Evolutionary conservation across 2,329 filamentous ascomycete species (phyloP).

Genomic region (Ophiocordyceps polyrhachis-furcata): DNA sequence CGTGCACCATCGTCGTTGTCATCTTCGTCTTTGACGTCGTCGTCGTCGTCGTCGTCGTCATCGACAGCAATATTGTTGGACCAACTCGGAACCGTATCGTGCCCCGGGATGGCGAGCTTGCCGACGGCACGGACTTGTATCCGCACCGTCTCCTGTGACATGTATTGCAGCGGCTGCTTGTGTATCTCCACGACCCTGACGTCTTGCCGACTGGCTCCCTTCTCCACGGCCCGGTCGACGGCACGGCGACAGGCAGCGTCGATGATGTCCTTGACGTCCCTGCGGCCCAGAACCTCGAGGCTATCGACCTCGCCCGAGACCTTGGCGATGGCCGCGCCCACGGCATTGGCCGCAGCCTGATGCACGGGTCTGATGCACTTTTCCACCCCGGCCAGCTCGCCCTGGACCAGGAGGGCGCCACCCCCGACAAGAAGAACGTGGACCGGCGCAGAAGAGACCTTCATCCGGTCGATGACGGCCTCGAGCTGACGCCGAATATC

Average conservation of each 20-base stretch:
- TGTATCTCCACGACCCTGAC: constrained; percentile 27
- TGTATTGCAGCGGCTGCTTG: constrained; percentile 20
- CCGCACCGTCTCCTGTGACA: constrained; percentile 15
- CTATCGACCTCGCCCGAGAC: constrained; percentile 33
- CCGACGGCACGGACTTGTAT: constrained; percentile 17
- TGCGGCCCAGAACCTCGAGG: constrained; percentile 25
- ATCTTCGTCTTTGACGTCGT: constrained; percentile 2
- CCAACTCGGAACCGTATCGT: constrained; percentile 5
- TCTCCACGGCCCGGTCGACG: constrained; percentile 12
- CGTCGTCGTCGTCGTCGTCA: constrained; percentile 1
- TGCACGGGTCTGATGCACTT: constrained; percentile 31
- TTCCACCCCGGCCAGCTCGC: constrained; percentile 27
- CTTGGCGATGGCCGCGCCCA: constrained; percentile 39
- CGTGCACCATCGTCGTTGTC: constrained; percentile 9
- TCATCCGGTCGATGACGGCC: constrained; percentile 33
- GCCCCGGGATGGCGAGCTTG: constrained; percentile 10
- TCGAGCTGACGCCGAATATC: constrained; percentile 29
- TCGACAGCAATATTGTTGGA: background rate
- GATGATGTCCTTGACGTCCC: constrained; percentile 17
- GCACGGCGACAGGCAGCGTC: constrained; percentile 19
- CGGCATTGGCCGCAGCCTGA: constrained; percentile 38
- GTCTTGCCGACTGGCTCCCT: constrained; percentile 12
- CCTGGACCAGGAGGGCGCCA: constrained; percentile 31
- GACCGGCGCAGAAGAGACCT: constrained; percentile 31
- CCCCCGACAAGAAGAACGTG: constrained; percentile 38